phyloP scores from a whole-genome alignment of 768 basidiomycete species.

The Harrya chromipes region DNA sequence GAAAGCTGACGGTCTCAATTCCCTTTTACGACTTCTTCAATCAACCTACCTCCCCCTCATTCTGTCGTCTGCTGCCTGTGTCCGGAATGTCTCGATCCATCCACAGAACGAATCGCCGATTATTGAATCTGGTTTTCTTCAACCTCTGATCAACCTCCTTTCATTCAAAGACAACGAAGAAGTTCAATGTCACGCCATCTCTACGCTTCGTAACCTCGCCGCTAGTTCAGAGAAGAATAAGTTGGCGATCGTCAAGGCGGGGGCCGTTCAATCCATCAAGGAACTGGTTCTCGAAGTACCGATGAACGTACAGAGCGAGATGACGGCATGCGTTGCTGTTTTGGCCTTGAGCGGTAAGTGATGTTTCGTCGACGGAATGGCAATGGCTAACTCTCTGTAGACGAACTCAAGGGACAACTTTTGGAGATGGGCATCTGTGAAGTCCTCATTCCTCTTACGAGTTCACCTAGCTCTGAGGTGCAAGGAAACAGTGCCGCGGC shows the following conservation, averaged over 20 bases:
- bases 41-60: slow-evolving; percentile 98
- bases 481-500: slow-evolving; percentile 99
- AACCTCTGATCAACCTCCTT: slow-evolving; percentile 91
- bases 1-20: slow-evolving; percentile 87
- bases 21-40: slow-evolving; percentile 90
- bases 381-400: slow-evolving; percentile 39
- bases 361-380: background rate
- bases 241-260: slow-evolving; percentile 95
- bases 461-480: slow-evolving; percentile 94
- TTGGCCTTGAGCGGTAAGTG: slow-evolving; percentile 86
- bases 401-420: slow-evolving; percentile 94
- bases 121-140: slow-evolving; percentile 96
- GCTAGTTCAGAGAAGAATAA: slow-evolving; percentile 99
- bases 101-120: slow-evolving; percentile 98
- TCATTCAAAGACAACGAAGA: slow-evolving; percentile 99
- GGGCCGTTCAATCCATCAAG: slow-evolving; percentile 95
- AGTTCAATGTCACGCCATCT: slow-evolving; percentile 98
- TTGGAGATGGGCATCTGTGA: slow-evolving; percentile 99
- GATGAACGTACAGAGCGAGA: slow-evolving; percentile 96
- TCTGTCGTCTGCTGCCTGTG: slow-evolving; percentile 96
- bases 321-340: slow-evolving; percentile 99
- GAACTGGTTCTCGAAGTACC: slow-evolving; percentile 94
- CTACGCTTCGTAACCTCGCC: slow-evolving; percentile 92
- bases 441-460: slow-evolving; percentile 93
- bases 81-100: slow-evolving; percentile 98